Evolutionary conservation across 495 filamentous ascomycete species (phyloP), one percentile per base, ranked within the genome.

Genomic region (Xylaria sp.): DNA sequence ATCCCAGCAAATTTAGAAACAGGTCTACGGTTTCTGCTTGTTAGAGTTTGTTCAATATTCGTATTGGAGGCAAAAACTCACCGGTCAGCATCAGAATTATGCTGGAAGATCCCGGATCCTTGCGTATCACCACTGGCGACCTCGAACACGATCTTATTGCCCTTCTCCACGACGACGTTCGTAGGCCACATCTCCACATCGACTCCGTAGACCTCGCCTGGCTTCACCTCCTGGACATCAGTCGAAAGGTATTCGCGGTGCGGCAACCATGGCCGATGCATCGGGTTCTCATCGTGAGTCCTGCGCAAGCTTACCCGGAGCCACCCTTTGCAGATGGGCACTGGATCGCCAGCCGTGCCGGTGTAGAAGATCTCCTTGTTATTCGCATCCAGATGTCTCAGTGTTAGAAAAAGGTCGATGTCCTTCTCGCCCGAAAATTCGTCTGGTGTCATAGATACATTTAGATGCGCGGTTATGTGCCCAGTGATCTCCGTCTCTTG

Each of bases 131-230:
- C 88, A 70, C 80, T 82, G 1, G 82, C 69, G 4, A 91, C 82
- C 74, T 92, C 88, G n/a, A 92, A 79, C 17, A 89, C 80, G 40
- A 91, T 72, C 71, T 79, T 83, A 0, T 82, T 83, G 0, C 88
- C 88, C 53, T 81, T 79, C 57, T 84, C 84, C 17, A 90, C 84
- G 6, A 92, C 83, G 0, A 90, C 88, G 75, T 90, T 90, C 0
- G 89, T 92, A 19, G 90, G 90, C 90, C 90, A 92, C 5, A 92
- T 75, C 80, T 92, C 90, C 12, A 92, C 83, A 72, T 91, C 90
- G 0, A 92, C 88, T 0, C 76, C 75, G 69, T 92, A 92, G 5
- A 91, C 83, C 69, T 88, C 84, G 0, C 85, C 86, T 0, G 83
- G 79, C 33, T 86, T 81, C 0, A 91, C 87, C 17, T 82, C 81